Evolutionary conservation across 441 rosid species (phyloP), one percentile per base, ranked within the genome.

Genomic region (Euphorbia schlechtendalii): DNA sequence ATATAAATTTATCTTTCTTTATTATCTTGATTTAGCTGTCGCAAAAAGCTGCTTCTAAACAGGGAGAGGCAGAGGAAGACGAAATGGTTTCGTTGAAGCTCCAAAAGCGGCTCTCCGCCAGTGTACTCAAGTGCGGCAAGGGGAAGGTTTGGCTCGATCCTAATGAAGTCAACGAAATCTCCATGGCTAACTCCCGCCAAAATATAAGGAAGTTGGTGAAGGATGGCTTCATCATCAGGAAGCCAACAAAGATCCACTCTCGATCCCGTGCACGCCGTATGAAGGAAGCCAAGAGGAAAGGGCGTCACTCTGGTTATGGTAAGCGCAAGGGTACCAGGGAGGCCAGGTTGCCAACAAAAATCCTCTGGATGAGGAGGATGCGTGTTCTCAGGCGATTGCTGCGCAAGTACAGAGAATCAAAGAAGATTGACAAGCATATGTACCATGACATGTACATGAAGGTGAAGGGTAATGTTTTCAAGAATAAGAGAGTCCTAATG

Each of bases 251-350:
- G 84, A 92, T 92, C 55, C 98, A 92, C 73, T 92, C 98, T 2
- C 97, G 92, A 0, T 81, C 98, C 15, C 90, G 98, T 36, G 98
- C 97, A 0, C 84, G 97, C 0, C 78, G 86, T 0, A 78, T 88
- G 90, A 90, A 85, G 70, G 86, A 81, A 66, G 98, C 98, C 28
- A 92, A 90, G 77, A 90, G 86, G 57, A 92, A 88, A 81, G 98
- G 96, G 0, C 89, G 98, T 4, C 98, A 91, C 75, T 79, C 98
- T 71, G 96, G 98, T 71, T 84, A 88, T 69, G 96, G 98, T 91
- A 89, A 87, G 81, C 79, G 95, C 43, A 87, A 78, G 82, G 96
- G 96, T 70, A 90, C 90, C 5, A 82, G 96, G 69, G 96, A 90
- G 78, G 90, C 92, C 38, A 82, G 95, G 83, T 79, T 86, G 71